Percentiles rank a stretch among this genome's conserved stretches.
Evolutionary conservation across 2,329 filamentous ascomycete genomes (phyloP).

Genomic region (Fusarium sp.): DNA sequence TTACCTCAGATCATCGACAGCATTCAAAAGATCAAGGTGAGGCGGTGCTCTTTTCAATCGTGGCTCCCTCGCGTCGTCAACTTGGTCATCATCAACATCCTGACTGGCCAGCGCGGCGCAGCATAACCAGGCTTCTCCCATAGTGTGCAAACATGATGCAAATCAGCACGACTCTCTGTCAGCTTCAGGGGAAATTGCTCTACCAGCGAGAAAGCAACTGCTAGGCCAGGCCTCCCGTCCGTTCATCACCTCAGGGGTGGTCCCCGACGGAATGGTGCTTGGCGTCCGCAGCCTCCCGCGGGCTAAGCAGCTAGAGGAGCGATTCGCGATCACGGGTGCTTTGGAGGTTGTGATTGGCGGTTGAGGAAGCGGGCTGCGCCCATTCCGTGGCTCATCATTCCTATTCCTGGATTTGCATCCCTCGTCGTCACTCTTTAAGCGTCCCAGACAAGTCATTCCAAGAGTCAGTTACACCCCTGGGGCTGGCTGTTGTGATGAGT

Average conservation of each 20-base stretch:
- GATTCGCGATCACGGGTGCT: neutral
- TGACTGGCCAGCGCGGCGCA: slow-evolving; percentile 4
- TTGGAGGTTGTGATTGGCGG: neutral
- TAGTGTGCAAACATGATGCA: neutral
- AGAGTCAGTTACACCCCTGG: neutral
- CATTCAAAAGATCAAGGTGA: neutral
- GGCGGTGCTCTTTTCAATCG: slow-evolving; percentile 7
- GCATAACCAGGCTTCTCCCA: neutral
- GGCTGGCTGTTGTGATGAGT: neutral
- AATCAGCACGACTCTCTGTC: neutral
- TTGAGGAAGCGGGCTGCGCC: neutral
- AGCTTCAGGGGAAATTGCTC: neutral
- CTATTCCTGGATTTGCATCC: neutral
- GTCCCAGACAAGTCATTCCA: slow-evolving; percentile 3
- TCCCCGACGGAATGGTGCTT: slow-evolving; percentile 26
- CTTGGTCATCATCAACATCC: neutral
- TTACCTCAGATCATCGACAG: neutral
- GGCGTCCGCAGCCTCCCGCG: slow-evolving; percentile 32
- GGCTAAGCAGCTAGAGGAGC: slow-evolving; percentile 3
- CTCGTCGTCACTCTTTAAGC: neutral
- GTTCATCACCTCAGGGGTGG: neutral
- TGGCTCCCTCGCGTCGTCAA: neutral
- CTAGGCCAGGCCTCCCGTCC: neutral
- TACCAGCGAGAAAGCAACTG: neutral
- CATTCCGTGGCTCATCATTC: slow-evolving; percentile 7